Evolutionary conservation across 2,329 filamentous ascomycete genomes (phyloP).

Genomic region (Fusarium humuli): DNA sequence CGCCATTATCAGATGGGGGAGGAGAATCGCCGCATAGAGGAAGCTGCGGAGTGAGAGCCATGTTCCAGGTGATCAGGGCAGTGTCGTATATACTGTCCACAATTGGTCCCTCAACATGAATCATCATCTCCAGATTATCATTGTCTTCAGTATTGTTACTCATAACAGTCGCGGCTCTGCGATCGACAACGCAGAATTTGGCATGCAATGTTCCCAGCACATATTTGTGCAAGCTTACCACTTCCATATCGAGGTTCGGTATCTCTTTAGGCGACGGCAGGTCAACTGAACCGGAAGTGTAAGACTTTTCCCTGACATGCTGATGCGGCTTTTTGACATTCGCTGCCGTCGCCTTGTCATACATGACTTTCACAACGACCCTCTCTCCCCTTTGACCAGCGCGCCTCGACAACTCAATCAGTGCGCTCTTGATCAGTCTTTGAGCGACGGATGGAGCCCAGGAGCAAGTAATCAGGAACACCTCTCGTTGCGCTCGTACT

Average conservation of each 20-base stretch:
- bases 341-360: constrained; percentile 75
- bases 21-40: constrained; percentile 8
- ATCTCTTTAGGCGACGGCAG: constrained; percentile 74
- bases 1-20: constrained; percentile 1
- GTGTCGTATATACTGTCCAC: constrained; percentile 82
- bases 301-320: constrained; percentile 67
- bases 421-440: constrained; percentile 73
- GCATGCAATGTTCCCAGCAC: constrained; percentile 80
- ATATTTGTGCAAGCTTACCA: constrained; percentile 78
- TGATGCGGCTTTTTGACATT: constrained; percentile 76
- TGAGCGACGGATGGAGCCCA: constrained; percentile 79
- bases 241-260: constrained; percentile 77
- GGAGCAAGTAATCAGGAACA: constrained; percentile 80
- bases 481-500: constrained; percentile 76
- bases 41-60: constrained; percentile 55
- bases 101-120: constrained; percentile 79
- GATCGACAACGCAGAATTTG: constrained; percentile 83
- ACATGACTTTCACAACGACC: constrained; percentile 78
- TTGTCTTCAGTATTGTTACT: constrained; percentile 86
- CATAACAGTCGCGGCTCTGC: constrained; percentile 75
- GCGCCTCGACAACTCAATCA: constrained; percentile 75
- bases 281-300: constrained; percentile 66
- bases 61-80: constrained; percentile 78
- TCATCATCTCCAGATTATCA: constrained; percentile 85
- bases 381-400: constrained; percentile 67